Base-by-base conservation (phyloP, 495 filamentous ascomycete species). In the Aspergillus steynii region DNA sequence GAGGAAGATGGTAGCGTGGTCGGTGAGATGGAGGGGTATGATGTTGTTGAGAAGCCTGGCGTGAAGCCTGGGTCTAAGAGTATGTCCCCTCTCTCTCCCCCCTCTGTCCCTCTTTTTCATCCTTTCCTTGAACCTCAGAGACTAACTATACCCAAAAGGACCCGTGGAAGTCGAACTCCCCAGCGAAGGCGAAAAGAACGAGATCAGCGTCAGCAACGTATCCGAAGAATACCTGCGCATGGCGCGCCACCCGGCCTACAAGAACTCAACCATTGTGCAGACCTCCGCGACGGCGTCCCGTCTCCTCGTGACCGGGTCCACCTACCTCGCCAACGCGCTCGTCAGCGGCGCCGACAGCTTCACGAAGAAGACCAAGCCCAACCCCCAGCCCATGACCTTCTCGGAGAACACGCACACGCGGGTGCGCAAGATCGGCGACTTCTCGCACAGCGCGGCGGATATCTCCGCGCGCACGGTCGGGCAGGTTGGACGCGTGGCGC, bases 1-100 rank as follows among this genome's bases (percentile, higher is more conserved):
- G 95, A 99, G 68, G 94, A 98, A 63, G 88, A 99, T 80, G 95
- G 92, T 53, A 94, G 89, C 71, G 89, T 98, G 5, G 92, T 99
- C 20, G 96, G 95, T 31, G 95, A 97, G 69, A 80, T 99, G 60
- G 90, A 94, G 49, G 90, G 88, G 7, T 94, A 92, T 66, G 77
- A 93, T 50, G 80, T 97, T 31, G 82, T 93, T 25, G 95, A 95
- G 65, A 83, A 88, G 60, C 76, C 84, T 47, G 82, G 80, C 52
- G 80, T 99, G 55, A 83, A 89, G 63, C 85, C 86, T 29, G 95
- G 95, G 37, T 94, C 90, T 27, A 97, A 99, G 78, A 89, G 93
- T 96, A 76, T 61, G 15, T 32, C 29, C 31, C 29, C 20, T 28
- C 55, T 47, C 56, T 51, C 2, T 34, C 48, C 14, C 20, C 20